These are phyloP conservation scores for Amanita brunnescens DNA, from an alignment of 768 basidiomycete genomes.

Conservation along the genomic window DNA sequence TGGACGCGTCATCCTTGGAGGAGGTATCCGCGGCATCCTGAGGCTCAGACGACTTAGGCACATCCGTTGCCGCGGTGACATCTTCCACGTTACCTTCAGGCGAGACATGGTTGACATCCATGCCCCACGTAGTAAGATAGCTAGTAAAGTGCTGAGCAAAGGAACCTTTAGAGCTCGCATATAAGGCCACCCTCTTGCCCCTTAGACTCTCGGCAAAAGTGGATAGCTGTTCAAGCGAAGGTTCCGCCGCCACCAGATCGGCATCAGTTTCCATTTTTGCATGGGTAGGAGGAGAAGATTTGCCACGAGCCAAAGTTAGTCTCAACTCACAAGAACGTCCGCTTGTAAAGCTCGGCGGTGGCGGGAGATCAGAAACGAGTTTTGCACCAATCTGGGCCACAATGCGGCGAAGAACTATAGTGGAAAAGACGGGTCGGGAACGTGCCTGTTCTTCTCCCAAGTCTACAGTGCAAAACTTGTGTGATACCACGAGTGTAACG, in stretches of 20 bases:
- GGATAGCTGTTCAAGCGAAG: slow-evolving; percentile 69
- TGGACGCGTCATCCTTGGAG: not conserved
- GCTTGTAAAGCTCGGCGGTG: slow-evolving; percentile 27
- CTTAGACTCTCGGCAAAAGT: slow-evolving; percentile 75
- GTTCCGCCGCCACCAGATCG: slow-evolving; percentile 58
- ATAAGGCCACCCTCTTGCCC: slow-evolving; percentile 76
- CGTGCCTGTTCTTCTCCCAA: slow-evolving; percentile 32
- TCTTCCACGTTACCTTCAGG: slow-evolving; percentile 45
- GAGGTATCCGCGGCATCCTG: slow-evolving; percentile 1
- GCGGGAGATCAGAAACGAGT: slow-evolving; percentile 35
- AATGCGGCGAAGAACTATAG: slow-evolving; percentile 50
- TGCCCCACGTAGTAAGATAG: slow-evolving; percentile 90
- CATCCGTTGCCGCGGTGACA: slow-evolving; percentile 8
- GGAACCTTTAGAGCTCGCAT: slow-evolving; percentile 77
- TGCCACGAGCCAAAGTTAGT: slow-evolving; percentile 55
- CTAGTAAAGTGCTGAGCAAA: slow-evolving; percentile 92
- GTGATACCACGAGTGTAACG: slow-evolving; percentile 40
- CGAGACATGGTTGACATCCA: slow-evolving; percentile 82
- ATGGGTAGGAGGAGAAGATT: slow-evolving; percentile 30
- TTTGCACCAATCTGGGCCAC: slow-evolving; percentile 50
- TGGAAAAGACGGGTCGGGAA: slow-evolving; percentile 30
- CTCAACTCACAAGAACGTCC: slow-evolving; percentile 61
- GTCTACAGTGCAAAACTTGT: slow-evolving; percentile 29
- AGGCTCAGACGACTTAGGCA: slow-evolving; percentile 2
- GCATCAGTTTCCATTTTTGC: slow-evolving; percentile 19